Evolutionary conservation across 108 stramenopile species (phyloP), one percentile per base, ranked within the genome.

Genomic region (Craspedostauros australis): DNA sequence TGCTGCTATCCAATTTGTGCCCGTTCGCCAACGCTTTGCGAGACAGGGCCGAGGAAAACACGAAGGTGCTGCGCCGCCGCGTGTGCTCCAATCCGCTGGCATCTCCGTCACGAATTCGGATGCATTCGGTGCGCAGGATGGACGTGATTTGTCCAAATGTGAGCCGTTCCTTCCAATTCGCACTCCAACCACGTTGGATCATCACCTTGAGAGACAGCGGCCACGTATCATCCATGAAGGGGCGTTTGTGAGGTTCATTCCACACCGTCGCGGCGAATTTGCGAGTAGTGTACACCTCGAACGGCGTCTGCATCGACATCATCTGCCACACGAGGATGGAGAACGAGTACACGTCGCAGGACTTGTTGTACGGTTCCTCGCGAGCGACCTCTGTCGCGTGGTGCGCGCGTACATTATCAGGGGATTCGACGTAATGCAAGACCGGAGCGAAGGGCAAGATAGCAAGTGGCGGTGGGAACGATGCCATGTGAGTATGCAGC

Each of bases 311-410:
- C 26, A 75, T 23, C n/a, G 83, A 39, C 18, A 77, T 21, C 2
- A 84, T 77, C 59, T 83, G 65, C 75, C 86, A 90, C 20, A 84
- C 29, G 15, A 93, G 57, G 7, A 93, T 46, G 6, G 77, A 74
- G 58, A 86, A 89, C 28, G 74, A 77, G 58, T 85, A 93, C 3
- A 81, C 69, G 48, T 93, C 91, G 5, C 71, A 83, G 29, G 50
- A 59, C 12, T 54, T 47, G 45, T 84, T 88, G 75, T 93, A 93
- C 8, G 68, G 65, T 39, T 80, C 41, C 3, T 34, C 59, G 7
- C 54, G 48, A 14, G 66, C 69, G 19, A 88, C 80, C 54, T 91
- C 89, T 21, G 80, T 14, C 20, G 16, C 16, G 40, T n/a, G n/a
- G n/a, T n/a, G n/a, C n/a, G n/a, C 34, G 11, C 11, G 9, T 9